Percentiles rank a stretch among this genome's conserved stretches.
These are phyloP conservation scores for Amauroascus niger DNA, from an alignment of 2,329 filamentous ascomycete genomes.

Conservation along the genomic window DNA sequence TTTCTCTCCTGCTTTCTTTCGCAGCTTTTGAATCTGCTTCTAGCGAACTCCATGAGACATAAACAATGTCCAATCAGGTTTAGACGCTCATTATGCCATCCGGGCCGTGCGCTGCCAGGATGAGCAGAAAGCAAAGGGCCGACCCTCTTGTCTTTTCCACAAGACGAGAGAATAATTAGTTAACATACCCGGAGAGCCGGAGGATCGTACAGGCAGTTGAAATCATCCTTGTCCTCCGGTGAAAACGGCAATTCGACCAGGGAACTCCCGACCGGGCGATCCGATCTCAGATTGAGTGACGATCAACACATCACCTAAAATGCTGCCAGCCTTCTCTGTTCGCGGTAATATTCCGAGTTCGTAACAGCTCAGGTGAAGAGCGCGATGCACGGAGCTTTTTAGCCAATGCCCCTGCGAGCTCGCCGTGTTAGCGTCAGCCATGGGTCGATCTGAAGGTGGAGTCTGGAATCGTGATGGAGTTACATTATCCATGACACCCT, in stretches of 20 bases:
- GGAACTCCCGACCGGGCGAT: not conserved
- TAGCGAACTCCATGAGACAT: not conserved
- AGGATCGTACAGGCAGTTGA: not conserved
- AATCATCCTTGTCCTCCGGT: not conserved
- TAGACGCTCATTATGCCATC: not conserved
- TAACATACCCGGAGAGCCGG: too few relatives aligned
- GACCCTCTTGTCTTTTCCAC: not conserved
- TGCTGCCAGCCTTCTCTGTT: not conserved
- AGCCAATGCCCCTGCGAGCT: not conserved
- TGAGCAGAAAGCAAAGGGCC: not conserved
- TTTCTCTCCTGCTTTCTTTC: not conserved
- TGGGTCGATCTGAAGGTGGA: not conserved
- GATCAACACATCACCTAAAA: not conserved
- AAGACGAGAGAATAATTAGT: not conserved
- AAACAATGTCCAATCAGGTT: not conserved
- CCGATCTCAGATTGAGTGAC: not conserved
- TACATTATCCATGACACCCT: slow-evolving; percentile 1
- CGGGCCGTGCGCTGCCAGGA: not conserved
- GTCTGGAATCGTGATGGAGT: not conserved
- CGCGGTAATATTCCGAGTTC: not conserved
- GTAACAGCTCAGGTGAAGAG: not conserved
- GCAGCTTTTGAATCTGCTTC: not conserved
- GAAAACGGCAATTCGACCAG: not conserved
- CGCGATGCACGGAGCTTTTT: not conserved
- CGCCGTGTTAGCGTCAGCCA: not conserved